Evolutionary conservation across 345 rosid genomes (phyloP), one percentile per base, ranked within the genome.

Genomic region (Pistacia vera): DNA sequence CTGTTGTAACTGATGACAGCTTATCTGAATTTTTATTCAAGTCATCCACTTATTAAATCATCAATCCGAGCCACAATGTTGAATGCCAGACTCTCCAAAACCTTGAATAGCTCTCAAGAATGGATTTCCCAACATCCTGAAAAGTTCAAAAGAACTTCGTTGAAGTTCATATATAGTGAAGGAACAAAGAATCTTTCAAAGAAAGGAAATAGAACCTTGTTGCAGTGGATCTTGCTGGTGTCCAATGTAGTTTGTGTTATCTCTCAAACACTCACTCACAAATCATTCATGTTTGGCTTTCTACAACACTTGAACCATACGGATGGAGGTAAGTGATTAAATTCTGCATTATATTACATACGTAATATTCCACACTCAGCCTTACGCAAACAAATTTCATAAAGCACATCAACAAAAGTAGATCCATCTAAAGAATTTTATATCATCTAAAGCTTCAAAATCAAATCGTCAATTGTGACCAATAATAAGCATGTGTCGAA

Each of bases 71-170:
- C 98, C 49, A 91, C 81, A 8, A 94, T 91, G 81, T 89, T 96
- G 76, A 86, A 96, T 55, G 98, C 97, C 77, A 93, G 77, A 79
- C 98, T 90, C 88, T 96, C 99, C 52, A 96, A 55, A 20, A 93
- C 95, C 99, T 91, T 2, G 99, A 93, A 82, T 96, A 96, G 91
- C 99, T 89, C 85, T 96, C 99, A 11, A 96, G 75, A 71, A 96
- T 91, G 57, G 99, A 93, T 82, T 96, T 93, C 68, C 98, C 99
- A 36, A 91, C 90, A 80, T 96, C 99, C 99, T 96, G 85, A 64
- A 74, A 76, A 11, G 54, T 69, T 69, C 3, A 11, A 66, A 71
- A 25, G 57, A 72, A 22, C 63, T 73, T 66, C 28, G 62, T 59
- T 25, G 58, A 41, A 57, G 46, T 25, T 61, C n/a, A 51, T 13